A percentile compares a stretch with the other conserved stretches of the same genome.
These are phyloP conservation scores for Rhododendron griersonianum DNA, from an alignment of 148 eudicot genomes.

Conservation along the genomic window DNA sequence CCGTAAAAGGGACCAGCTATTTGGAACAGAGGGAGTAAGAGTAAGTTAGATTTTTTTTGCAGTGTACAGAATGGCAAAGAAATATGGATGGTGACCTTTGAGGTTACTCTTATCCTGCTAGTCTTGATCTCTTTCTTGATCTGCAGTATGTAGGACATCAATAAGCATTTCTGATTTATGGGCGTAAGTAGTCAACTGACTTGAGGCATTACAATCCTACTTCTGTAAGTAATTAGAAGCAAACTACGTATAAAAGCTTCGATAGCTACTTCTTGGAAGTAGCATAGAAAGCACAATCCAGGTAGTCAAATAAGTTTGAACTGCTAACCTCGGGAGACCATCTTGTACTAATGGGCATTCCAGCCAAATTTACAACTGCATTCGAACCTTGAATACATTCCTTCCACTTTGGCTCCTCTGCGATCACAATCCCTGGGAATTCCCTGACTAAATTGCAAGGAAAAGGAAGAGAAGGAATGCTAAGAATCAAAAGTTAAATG, in stretches of 20 bases:
- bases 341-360: conserved; percentile 94
- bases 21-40: too few species aligned
- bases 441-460: conserved; percentile 46
- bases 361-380: conserved; percentile 95
- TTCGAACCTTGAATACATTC: conserved; percentile 77
- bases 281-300: background rate
- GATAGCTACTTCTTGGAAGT: background rate
- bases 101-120: conserved; percentile 88
- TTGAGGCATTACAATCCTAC: background rate
- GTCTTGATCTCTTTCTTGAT: conserved; percentile 89
- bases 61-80: background rate
- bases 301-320: background rate
- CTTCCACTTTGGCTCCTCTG: conserved; percentile 87
- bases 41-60: background rate
- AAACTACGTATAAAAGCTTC: background rate
- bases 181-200: background rate
- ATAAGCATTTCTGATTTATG: background rate
- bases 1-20: background rate
- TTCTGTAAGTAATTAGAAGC: background rate
- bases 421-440: conserved; percentile 84
- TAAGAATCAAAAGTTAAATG: background rate
- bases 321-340: conserved; percentile 90
- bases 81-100: conserved; percentile 52
- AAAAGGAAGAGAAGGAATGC: background rate
- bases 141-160: conserved; percentile 31